Evolutionary conservation across 495 filamentous ascomycete genomes (phyloP).

Genomic region (Evansstolkia leycettana): DNA sequence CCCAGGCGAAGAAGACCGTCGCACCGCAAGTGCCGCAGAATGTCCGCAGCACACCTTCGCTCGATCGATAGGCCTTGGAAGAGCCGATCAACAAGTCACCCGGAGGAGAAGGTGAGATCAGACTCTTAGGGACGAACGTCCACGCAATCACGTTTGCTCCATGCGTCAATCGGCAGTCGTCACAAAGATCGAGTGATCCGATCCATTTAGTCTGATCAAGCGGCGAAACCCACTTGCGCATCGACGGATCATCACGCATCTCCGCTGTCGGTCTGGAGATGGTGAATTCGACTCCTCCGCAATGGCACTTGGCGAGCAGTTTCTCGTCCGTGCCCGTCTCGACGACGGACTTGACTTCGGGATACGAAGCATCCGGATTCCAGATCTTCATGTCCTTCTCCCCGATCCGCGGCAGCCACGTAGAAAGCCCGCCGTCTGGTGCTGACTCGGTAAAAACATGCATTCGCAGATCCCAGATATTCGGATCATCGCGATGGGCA

Average conservation of each 20-base stretch:
- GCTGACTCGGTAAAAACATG: conserved; percentile 35
- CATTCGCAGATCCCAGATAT: conserved; percentile 18
- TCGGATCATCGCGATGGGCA: conserved; percentile 9
- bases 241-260: conserved; percentile 15
- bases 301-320: conserved; percentile 34
- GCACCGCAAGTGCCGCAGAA: conserved; percentile 43
- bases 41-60: conserved; percentile 31
- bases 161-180: conserved; percentile 34
- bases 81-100: conserved; percentile 27
- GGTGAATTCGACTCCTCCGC: conserved; percentile 33
- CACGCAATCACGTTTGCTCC: conserved; percentile 36
- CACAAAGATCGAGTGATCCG: conserved; percentile 33
- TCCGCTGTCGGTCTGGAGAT: conserved; percentile 21
- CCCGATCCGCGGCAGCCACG: conserved; percentile 21
- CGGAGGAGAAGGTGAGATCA: conserved; percentile 7
- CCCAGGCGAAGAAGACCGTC: conserved; percentile 33
- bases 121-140: conserved; percentile 21
- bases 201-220: conserved; percentile 23
- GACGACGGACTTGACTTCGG: neutral
- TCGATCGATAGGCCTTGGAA: conserved; percentile 31
- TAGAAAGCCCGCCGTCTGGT: conserved; percentile 27
- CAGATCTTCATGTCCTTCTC: conserved; percentile 9
- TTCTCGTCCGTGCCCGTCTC: conserved; percentile 1
- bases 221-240: conserved; percentile 28
- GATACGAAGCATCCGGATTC: conserved; percentile 5